Percentiles rank a stretch among this genome's conserved stretches.
Evolutionary conservation across 2,329 filamentous ascomycete species (phyloP).

Genomic region (Penicillium sp.): DNA sequence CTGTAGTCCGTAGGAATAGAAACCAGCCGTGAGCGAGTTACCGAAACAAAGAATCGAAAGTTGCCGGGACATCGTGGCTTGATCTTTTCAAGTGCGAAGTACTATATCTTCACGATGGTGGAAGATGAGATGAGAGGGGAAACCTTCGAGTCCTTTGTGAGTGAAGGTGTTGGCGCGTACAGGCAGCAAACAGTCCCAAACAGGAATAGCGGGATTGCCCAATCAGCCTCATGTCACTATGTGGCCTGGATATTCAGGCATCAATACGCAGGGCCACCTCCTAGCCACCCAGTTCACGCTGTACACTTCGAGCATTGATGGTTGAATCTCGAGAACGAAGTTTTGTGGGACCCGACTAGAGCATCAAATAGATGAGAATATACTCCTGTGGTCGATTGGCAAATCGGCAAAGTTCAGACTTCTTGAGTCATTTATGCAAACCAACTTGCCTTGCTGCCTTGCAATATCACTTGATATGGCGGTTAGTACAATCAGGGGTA

Average conservation of each 20-base stretch:
- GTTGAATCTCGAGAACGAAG: too few species aligned
- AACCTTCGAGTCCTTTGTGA: neutral
- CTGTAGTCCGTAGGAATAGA: conserved; percentile 41
- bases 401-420: too few species aligned
- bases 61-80: conserved; percentile 6
- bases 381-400: too few species aligned
- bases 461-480: too few species aligned
- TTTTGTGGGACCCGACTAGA: too few species aligned
- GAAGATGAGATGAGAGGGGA: neutral
- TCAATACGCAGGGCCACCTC: neutral
- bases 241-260: neutral
- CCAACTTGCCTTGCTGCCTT: too few species aligned
- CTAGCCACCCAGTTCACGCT: too few species aligned
- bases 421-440: too few species aligned
- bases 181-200: neutral
- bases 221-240: neutral
- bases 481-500: too few species aligned
- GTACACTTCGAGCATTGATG: too few species aligned
- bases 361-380: too few species aligned
- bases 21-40: conserved; percentile 64
- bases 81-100: too few species aligned
- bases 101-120: neutral
- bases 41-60: conserved; percentile 61
- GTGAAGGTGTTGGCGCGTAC: neutral
- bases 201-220: neutral